Percentiles rank a stretch among this genome's conserved stretches.
phyloP scores from a whole-genome alignment of 169 alveolate genomes.

The Besnoitia besnoiti region DNA sequence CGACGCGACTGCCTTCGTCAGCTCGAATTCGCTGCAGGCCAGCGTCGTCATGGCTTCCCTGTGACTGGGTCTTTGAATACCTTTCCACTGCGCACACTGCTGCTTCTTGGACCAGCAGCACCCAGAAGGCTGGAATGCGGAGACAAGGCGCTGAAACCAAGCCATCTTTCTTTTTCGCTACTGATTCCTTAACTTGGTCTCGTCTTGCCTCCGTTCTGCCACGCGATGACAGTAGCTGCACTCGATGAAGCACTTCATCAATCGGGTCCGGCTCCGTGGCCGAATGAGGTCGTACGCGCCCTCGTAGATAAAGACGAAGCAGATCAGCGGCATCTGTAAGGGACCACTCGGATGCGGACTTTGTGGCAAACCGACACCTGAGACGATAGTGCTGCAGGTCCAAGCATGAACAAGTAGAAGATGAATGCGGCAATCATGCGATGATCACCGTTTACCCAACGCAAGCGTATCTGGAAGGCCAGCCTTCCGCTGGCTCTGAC shows the following conservation, averaged over 20 bases:
- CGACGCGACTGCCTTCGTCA: background rate
- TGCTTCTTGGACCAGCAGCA: slow-evolving; percentile 1
- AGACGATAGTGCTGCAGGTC: slow-evolving; percentile 3
- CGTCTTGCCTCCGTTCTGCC: background rate
- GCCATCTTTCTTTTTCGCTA: background rate
- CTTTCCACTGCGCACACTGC: slow-evolving; percentile 37
- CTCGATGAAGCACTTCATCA: background rate
- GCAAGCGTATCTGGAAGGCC: too few relatives aligned
- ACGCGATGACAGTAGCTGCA: background rate
- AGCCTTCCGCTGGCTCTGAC: slow-evolving; percentile 8
- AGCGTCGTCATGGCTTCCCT: background rate
- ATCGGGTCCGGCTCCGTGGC: background rate
- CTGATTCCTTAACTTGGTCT: background rate
- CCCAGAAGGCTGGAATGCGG: slow-evolving; percentile 13
- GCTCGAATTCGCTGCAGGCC: background rate
- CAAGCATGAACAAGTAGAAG: background rate
- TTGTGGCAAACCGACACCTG: background rate
- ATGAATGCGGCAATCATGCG: background rate
- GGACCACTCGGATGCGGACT: slow-evolving; percentile 7
- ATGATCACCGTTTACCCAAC: too few relatives aligned
- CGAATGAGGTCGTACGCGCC: background rate
- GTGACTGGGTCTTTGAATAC: background rate
- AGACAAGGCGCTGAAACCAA: background rate
- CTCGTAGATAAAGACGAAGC: background rate
- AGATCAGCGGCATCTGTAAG: background rate